Evolutionary conservation across 495 filamentous ascomycete genomes (phyloP).

Genomic region (Lasiosphaeris hirsuta): DNA sequence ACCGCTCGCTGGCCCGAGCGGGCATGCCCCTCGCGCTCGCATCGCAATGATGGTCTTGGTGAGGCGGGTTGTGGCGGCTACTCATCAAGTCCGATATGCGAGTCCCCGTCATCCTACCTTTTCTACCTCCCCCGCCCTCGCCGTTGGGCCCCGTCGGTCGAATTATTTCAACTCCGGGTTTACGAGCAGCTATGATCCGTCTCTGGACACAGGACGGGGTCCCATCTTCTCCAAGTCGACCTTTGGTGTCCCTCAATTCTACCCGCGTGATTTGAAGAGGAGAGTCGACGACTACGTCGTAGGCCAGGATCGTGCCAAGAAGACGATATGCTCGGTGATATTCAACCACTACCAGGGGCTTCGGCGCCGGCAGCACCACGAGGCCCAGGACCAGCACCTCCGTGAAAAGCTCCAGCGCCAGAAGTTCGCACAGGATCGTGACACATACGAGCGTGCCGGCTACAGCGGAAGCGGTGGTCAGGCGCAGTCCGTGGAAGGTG

Average conservation of each 20-base stretch:
- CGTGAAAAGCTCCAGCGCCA: slow-evolving; percentile 51
- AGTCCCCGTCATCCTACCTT: slow-evolving; percentile 23
- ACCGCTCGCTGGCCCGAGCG: neutral
- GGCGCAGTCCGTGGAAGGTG: slow-evolving; percentile 49
- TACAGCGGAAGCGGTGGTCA: slow-evolving; percentile 31
- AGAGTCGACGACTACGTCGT: slow-evolving; percentile 95
- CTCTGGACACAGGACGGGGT: slow-evolving; percentile 45
- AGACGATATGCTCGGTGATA: slow-evolving; percentile 87
- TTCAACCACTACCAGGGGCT: slow-evolving; percentile 95
- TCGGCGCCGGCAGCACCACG: slow-evolving; percentile 72
- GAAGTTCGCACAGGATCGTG: slow-evolving; percentile 43
- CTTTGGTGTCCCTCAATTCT: slow-evolving; percentile 67
- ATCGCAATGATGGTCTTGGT: slow-evolving; percentile 34
- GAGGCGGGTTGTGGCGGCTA: slow-evolving; percentile 18
- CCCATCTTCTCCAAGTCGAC: slow-evolving; percentile 45
- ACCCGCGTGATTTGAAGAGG: slow-evolving; percentile 79
- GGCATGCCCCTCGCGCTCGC: slow-evolving; percentile 9
- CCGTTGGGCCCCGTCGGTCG: slow-evolving; percentile 28
- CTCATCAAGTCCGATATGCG: slow-evolving; percentile 5
- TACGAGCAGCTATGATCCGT: slow-evolving; percentile 73
- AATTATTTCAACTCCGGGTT: slow-evolving; percentile 51
- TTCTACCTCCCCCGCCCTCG: slow-evolving; percentile 31
- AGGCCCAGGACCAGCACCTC: slow-evolving; percentile 66
- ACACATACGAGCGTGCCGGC: slow-evolving; percentile 24
- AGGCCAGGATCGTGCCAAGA: slow-evolving; percentile 94